phyloP scores from a whole-genome alignment of 495 filamentous ascomycete species.

The Penicillium cosmopolitanum region DNA sequence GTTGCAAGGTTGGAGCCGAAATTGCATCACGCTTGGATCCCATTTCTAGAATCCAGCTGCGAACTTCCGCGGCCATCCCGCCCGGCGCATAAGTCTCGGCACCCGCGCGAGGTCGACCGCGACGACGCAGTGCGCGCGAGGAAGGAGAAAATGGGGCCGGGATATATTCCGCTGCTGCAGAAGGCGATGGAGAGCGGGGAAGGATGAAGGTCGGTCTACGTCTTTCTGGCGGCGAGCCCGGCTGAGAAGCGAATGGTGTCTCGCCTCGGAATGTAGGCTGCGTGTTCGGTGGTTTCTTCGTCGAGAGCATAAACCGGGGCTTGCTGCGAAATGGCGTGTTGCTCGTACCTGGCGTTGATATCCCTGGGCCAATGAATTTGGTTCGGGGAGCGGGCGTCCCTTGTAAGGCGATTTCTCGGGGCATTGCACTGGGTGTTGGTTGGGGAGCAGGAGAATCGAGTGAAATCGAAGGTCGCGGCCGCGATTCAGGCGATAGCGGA shows the following conservation, averaged over 20 bases:
- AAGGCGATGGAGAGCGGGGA: constrained; percentile 45
- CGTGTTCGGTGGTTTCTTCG: constrained; percentile 23
- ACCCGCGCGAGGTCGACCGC: constrained; percentile 31
- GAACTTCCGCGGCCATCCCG: constrained; percentile 48
- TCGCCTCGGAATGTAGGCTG: constrained; percentile 21
- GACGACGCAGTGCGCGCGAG: constrained; percentile 36
- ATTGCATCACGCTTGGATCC: constrained; percentile 40
- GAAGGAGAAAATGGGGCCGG: constrained; percentile 49
- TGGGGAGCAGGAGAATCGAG: constrained; percentile 11
- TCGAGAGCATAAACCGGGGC: constrained; percentile 35
- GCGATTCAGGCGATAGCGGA: constrained; percentile 26
- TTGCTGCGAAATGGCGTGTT: constrained; percentile 31
- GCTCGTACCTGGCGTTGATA: constrained; percentile 24
- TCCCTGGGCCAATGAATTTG: constrained; percentile 8
- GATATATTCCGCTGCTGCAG: constrained; percentile 25
- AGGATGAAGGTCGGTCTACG: constrained; percentile 44
- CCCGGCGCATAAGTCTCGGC: constrained; percentile 36
- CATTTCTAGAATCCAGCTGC: constrained; percentile 49
- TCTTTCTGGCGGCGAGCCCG: constrained; percentile 25
- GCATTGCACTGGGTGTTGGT: neutral
- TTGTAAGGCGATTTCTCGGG: constrained; percentile 5
- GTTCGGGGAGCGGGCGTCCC: constrained; percentile 14
- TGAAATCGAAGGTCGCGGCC: neutral
- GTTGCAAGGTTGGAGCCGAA: neutral
- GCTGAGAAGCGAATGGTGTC: constrained; percentile 20